A percentile compares a stretch with the other conserved stretches of the same genome.
Conservation (phyloP, 768 basidiomycete genomes). For the Boletales sp. region DNA sequence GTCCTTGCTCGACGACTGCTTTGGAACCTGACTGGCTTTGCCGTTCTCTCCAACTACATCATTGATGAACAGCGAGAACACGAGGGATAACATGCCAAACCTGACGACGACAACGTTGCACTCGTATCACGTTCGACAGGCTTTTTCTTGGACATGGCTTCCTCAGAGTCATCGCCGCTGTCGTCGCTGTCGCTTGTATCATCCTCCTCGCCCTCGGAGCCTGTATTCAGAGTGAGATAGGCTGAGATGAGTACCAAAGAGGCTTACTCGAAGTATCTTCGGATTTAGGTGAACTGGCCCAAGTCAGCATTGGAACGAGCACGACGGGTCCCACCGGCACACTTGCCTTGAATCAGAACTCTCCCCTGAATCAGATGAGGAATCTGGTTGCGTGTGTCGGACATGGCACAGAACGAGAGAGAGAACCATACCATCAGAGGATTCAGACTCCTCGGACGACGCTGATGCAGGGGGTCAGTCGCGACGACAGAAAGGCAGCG, state of each 20-base stretch:
- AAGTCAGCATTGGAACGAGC: constrained; percentile 6
- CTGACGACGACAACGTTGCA: constrained; percentile 38
- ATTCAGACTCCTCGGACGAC: constrained; percentile 22
- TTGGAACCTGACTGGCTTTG: not conserved
- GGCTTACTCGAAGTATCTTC: constrained; percentile 15
- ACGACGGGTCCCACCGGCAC: not conserved
- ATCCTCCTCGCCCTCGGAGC: constrained; percentile 10
- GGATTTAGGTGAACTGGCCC: constrained; percentile 17
- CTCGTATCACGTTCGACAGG: constrained; percentile 35
- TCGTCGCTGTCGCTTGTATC: constrained; percentile 12
- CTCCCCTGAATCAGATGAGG: constrained; percentile 20
- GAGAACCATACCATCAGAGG: constrained; percentile 23
- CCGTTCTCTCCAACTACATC: constrained; percentile 12
- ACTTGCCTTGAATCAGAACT: constrained; percentile 25
- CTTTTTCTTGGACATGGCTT: not conserved
- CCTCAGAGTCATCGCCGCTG: constrained; percentile 3
- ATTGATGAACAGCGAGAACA: not conserved
- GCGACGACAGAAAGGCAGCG: not conserved
- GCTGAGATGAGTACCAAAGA: constrained; percentile 6
- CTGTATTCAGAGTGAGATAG: constrained; percentile 5
- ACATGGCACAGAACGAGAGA: not conserved
- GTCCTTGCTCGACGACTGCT: constrained; percentile 4
- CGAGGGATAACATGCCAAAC: constrained; percentile 4
- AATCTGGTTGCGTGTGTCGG: constrained; percentile 6
- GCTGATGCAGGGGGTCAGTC: constrained; percentile 12